Evolutionary conservation across 2,329 filamentous ascomycete genomes (phyloP).

Genomic region (Talaromyces albobiverticillius): DNA sequence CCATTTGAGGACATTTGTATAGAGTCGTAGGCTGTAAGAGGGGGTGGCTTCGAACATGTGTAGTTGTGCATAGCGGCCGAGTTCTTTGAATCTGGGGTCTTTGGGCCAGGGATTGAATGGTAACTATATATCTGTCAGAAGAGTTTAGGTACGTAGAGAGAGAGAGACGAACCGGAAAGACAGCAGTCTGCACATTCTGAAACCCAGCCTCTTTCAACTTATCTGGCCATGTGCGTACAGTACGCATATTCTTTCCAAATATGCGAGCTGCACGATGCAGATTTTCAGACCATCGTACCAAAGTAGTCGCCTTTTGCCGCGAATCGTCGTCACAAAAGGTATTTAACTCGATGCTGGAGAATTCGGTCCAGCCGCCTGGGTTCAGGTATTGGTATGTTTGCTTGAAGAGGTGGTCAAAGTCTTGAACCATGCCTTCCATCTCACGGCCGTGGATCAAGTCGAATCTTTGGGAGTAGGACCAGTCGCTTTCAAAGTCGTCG

Average conservation of each 20-base stretch:
- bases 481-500: slow-evolving; percentile 24
- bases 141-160: not conserved
- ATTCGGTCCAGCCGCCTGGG: slow-evolving; percentile 23
- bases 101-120: slow-evolving; percentile 34
- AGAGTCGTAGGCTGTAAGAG: slow-evolving; percentile 25
- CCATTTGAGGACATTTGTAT: slow-evolving; percentile 29
- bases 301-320: slow-evolving; percentile 13
- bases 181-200: slow-evolving; percentile 23
- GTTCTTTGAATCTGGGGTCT: slow-evolving; percentile 47
- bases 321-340: slow-evolving; percentile 20
- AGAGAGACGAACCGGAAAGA: slow-evolving; percentile 19
- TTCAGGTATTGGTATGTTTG: slow-evolving; percentile 19
- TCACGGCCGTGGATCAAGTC: slow-evolving; percentile 26
- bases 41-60: slow-evolving; percentile 23
- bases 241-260: slow-evolving; percentile 24
- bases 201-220: slow-evolving; percentile 26
- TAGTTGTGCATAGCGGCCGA: slow-evolving; percentile 35
- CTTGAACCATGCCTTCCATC: slow-evolving; percentile 21
- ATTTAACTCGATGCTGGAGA: slow-evolving; percentile 18
- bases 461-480: slow-evolving; percentile 22
- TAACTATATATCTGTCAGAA: slow-evolving; percentile 11
- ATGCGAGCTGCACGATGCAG: slow-evolving; percentile 19
- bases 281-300: slow-evolving; percentile 19
- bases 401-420: slow-evolving; percentile 22
- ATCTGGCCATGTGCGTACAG: slow-evolving; percentile 17